Conservation (phyloP, 2,329 filamentous ascomycete species). For the Epichloe gansuensis region DNA sequence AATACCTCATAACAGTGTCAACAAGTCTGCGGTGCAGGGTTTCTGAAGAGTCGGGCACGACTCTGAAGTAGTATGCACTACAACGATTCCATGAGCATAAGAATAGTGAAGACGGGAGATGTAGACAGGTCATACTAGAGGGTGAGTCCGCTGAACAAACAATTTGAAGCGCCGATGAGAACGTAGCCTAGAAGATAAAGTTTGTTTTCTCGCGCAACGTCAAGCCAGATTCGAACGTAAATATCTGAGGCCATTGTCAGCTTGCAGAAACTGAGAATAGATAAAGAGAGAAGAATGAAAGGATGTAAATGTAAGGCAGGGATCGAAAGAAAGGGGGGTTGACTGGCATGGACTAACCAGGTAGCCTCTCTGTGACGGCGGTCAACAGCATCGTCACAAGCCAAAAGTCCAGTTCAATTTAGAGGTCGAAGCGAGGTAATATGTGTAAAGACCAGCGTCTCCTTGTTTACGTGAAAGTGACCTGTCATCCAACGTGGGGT, state of each 20-base stretch:
- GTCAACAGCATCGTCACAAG: neutral
- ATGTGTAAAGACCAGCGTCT: neutral
- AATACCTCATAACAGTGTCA: neutral
- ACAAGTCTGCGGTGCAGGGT: neutral
- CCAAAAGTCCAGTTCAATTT: neutral
- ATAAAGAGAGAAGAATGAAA: neutral
- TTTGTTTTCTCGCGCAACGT: neutral
- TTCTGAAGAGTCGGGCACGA: neutral
- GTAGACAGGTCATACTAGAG: neutral
- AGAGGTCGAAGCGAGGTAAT: neutral
- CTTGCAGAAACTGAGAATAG: neutral
- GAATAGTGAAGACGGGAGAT: neutral
- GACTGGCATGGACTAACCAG: neutral
- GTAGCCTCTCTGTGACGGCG: neutral
- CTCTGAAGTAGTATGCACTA: neutral
- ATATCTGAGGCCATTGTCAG: neutral
- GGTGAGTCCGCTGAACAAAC: neutral
- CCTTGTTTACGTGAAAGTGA: neutral
- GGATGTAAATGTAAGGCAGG: too few relatives aligned
- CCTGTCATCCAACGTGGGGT: neutral
- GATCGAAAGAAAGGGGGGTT: neutral
- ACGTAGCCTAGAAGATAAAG: neutral
- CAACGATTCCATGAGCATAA: neutral
- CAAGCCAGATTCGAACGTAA: conserved; percentile 1
- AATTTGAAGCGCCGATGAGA: neutral